phyloP scores from a whole-genome alignment of 257 asterid genomes.

The Gentiana straminea region DNA sequence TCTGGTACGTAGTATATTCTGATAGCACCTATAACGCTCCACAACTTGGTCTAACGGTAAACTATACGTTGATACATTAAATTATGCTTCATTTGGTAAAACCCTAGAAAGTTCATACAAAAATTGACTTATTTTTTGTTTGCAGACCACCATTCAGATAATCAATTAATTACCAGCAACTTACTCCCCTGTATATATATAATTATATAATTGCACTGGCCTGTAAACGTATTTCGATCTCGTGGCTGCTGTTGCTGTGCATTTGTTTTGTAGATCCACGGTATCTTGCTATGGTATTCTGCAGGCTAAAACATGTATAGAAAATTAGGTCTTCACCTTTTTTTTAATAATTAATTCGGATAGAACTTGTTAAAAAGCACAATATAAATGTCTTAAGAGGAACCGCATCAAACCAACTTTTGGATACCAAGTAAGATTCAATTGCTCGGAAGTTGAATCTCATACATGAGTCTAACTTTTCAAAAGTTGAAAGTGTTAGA shows the following conservation, averaged over 20 bases:
- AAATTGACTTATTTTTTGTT: neutral
- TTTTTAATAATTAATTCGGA: no score
- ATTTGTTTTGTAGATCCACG: slow-evolving; percentile 23
- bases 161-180: neutral
- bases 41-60: no score
- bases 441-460: neutral
- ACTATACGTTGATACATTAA: no score
- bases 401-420: neutral
- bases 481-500: no score
- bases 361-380: neutral
- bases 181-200: neutral
- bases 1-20: no score
- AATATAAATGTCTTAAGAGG: neutral
- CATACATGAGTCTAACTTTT: neutral
- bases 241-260: slow-evolving; percentile 10
- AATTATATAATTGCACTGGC: slow-evolving; percentile 19
- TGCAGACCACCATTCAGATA: neutral
- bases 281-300: slow-evolving; percentile 38
- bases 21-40: no score
- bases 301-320: slow-evolving; percentile 33
- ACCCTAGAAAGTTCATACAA: no score
- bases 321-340: neutral
- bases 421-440: neutral
- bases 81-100: no score
- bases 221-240: slow-evolving; percentile 29